Conservation (phyloP, 2,329 filamentous ascomycete genomes). For the Xylariales sp. region DNA sequence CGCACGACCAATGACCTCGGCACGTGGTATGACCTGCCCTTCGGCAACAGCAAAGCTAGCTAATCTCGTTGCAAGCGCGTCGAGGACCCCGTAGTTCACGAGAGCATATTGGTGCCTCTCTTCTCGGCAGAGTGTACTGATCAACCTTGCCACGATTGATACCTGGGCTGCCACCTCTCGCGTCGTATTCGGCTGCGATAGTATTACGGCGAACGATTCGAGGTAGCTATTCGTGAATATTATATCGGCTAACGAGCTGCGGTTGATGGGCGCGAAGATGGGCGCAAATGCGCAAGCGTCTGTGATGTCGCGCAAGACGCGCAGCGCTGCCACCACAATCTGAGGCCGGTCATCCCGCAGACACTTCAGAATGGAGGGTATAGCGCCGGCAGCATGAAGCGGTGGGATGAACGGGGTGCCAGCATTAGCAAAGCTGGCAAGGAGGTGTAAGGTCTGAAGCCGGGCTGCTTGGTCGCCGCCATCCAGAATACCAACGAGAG, state of each 20-base stretch:
- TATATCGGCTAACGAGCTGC: constrained; percentile 51
- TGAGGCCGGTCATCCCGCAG: constrained; percentile 58
- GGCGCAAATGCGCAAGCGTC: constrained; percentile 57
- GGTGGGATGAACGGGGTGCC: constrained; percentile 75
- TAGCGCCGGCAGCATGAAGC: constrained; percentile 60
- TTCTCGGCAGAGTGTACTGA: constrained; percentile 59
- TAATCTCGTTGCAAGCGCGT: constrained; percentile 70
- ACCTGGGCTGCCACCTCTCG: constrained; percentile 58
- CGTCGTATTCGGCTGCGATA: constrained; percentile 53
- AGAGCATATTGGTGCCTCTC: constrained; percentile 68
- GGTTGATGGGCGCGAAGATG: constrained; percentile 43
- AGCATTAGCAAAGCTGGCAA: constrained; percentile 79
- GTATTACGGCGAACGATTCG: constrained; percentile 58
- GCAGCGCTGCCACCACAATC: constrained; percentile 69
- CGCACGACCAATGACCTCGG: constrained; percentile 48
- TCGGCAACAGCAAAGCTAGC: constrained; percentile 65
- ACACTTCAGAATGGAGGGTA: constrained; percentile 67
- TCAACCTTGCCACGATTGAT: constrained; percentile 51
- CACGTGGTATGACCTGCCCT: constrained; percentile 64
- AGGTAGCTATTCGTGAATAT: constrained; percentile 62
- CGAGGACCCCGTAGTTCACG: constrained; percentile 68
- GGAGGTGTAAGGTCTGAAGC: constrained; percentile 77
- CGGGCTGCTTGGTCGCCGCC: constrained; percentile 52
- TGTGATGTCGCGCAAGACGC: constrained; percentile 66
- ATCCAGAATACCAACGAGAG: constrained; percentile 45